phyloP scores from a whole-genome alignment of 2,329 filamentous ascomycete genomes.

The Hypoxylon sp. region DNA sequence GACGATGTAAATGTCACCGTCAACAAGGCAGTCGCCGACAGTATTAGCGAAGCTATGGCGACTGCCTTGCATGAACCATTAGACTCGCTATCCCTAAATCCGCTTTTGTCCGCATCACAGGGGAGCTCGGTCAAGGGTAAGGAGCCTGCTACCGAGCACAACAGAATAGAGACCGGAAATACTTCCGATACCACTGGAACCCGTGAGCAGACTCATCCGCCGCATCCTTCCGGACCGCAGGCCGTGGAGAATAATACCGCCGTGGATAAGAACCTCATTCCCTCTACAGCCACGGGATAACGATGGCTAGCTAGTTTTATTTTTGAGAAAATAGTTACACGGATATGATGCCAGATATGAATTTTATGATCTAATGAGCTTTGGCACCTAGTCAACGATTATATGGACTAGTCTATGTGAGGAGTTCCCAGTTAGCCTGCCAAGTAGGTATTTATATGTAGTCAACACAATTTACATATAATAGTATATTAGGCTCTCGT shows the following conservation, averaged over 20 bases:
- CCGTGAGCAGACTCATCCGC: not conserved
- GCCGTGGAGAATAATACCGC: not conserved
- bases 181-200: not conserved
- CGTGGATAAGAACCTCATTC: slow-evolving; percentile 6
- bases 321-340: not conserved
- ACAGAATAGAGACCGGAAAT: slow-evolving; percentile 37
- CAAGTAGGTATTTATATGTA: not conserved
- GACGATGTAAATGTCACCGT: slow-evolving; percentile 42
- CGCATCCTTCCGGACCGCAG: not conserved
- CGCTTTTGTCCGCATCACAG: slow-evolving; percentile 18
- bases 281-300: slow-evolving; percentile 11
- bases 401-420: slow-evolving; percentile 1
- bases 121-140: slow-evolving; percentile 48
- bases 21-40: slow-evolving; percentile 50
- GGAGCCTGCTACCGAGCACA: slow-evolving; percentile 38
- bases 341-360: slow-evolving; percentile 17
- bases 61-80: slow-evolving; percentile 47
- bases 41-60: slow-evolving; percentile 53
- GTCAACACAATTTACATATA: not conserved
- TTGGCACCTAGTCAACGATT: not conserved
- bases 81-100: slow-evolving; percentile 27
- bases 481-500: slow-evolving; percentile 19
- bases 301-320: not conserved
- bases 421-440: not conserved
- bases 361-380: slow-evolving; percentile 10